A percentile compares a stretch with the other conserved stretches of the same genome.
These are phyloP conservation scores for Claviceps africana DNA, from an alignment of 2,329 filamentous ascomycete species.

Conservation along the genomic window DNA sequence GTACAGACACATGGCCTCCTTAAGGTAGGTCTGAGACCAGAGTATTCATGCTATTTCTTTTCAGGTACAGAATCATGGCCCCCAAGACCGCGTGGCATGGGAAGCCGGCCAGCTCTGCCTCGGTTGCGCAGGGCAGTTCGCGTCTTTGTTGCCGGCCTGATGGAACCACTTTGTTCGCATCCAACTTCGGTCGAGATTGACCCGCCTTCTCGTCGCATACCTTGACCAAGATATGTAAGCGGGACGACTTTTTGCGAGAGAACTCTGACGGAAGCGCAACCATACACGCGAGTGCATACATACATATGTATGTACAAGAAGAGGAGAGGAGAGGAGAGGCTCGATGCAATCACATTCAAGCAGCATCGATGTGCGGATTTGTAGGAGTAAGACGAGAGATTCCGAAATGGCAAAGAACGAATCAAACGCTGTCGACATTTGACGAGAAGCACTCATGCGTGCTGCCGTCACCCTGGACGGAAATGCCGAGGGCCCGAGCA, in stretches of 20 bases:
- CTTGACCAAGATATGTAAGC: neutral
- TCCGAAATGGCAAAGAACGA: no score
- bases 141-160: neutral
- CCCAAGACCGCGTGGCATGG: neutral
- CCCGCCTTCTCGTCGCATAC: neutral
- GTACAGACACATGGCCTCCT: constrained; percentile 6
- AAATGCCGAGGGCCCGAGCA: neutral
- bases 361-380: neutral
- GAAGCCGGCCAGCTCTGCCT: neutral
- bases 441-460: neutral
- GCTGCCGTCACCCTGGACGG: neutral
- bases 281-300: no score
- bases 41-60: no score
- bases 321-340: neutral
- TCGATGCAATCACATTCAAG: neutral
- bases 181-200: neutral
- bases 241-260: neutral
- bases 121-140: neutral
- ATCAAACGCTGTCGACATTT: no score
- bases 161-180: neutral
- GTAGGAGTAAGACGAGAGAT: neutral
- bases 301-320: no score
- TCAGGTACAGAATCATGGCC: neutral
- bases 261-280: neutral
- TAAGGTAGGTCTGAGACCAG: neutral